Percentiles rank a stretch among this genome's conserved stretches.
Evolutionary conservation across 23 red algal genomes (phyloP).

Genomic region (Agarophyton chilense): DNA sequence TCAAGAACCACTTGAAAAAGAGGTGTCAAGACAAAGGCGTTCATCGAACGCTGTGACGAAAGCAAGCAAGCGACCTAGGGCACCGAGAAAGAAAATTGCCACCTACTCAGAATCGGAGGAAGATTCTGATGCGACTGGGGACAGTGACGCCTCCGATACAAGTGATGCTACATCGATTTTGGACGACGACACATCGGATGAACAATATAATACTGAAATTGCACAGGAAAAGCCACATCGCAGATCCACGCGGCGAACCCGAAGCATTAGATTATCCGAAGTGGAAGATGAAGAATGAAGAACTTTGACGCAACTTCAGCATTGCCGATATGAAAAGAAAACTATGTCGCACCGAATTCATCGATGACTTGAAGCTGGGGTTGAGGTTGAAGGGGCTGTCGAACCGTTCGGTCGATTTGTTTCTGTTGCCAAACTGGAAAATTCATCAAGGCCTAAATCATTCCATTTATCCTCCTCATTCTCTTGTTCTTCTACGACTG

Average conservation of each 20-base stretch:
- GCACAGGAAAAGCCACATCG: not conserved
- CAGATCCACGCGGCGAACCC: not conserved
- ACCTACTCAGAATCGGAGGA: not conserved
- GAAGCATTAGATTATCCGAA: not conserved
- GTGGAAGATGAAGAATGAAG: not conserved
- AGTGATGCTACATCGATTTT: not conserved
- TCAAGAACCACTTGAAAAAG: not conserved
- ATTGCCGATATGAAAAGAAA: no score
- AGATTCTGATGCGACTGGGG: not conserved
- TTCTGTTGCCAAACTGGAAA: conserved; percentile 9
- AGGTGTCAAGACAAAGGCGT: not conserved
- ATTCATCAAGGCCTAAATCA: conserved; percentile 45
- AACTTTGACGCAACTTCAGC: not conserved
- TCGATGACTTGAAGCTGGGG: not conserved
- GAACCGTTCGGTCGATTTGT: conserved; percentile 17
- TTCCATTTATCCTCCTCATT: conserved; percentile 53
- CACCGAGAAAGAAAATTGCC: not conserved
- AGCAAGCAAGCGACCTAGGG: not conserved
- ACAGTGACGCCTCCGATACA: conserved; percentile 1
- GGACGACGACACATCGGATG: not conserved
- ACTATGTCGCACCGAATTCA: not conserved
- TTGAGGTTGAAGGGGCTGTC: not conserved
- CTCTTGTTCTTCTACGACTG: conserved; percentile 7
- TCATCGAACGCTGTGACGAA: not conserved
- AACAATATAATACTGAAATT: not conserved